phyloP scores from a whole-genome alignment of 192 early-diverging fungal genomes.

The Entomortierella parvispora region DNA sequence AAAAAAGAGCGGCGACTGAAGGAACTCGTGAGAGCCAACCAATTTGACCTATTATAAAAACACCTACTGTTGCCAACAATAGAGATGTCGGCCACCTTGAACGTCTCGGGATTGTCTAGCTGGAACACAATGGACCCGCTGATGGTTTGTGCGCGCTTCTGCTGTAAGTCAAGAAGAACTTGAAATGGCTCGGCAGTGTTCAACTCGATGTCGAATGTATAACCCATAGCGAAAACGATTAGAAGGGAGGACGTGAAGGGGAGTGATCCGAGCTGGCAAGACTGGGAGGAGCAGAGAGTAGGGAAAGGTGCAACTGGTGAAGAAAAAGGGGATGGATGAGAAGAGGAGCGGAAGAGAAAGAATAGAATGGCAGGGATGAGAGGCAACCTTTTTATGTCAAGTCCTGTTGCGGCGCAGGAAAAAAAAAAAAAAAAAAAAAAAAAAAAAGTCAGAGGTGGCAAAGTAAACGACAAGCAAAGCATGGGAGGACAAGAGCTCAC shows the following conservation, averaged over 20 bases:
- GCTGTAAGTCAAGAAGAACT: slow-evolving; percentile 12
- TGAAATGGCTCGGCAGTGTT: slow-evolving; percentile 32
- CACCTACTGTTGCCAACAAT: slow-evolving; percentile 30
- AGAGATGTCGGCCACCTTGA: slow-evolving; percentile 26
- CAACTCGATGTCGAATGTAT: slow-evolving; percentile 38
- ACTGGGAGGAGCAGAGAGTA: not conserved
- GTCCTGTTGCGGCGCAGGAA: not conserved
- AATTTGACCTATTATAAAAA: not conserved
- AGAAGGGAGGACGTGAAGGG: not conserved
- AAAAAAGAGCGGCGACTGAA: not conserved
- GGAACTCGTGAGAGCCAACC: not conserved
- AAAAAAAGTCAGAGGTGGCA: too few relatives aligned
- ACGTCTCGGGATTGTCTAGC: slow-evolving; percentile 17
- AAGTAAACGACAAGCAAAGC: too few relatives aligned
- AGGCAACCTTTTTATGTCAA: not conserved
- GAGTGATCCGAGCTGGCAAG: too few relatives aligned
- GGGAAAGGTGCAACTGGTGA: not conserved
- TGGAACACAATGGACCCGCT: slow-evolving; percentile 26
- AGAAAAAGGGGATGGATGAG: not conserved
- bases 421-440: not conserved
- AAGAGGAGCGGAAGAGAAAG: not conserved
- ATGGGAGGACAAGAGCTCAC: too few relatives aligned
- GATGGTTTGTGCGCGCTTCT: slow-evolving; percentile 10
- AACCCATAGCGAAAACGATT: slow-evolving; percentile 25
- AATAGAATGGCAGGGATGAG: too few relatives aligned